Base-by-base conservation (phyloP, 2,329 filamentous ascomycete genomes). In the Pseudogymnoascus sp. region DNA sequence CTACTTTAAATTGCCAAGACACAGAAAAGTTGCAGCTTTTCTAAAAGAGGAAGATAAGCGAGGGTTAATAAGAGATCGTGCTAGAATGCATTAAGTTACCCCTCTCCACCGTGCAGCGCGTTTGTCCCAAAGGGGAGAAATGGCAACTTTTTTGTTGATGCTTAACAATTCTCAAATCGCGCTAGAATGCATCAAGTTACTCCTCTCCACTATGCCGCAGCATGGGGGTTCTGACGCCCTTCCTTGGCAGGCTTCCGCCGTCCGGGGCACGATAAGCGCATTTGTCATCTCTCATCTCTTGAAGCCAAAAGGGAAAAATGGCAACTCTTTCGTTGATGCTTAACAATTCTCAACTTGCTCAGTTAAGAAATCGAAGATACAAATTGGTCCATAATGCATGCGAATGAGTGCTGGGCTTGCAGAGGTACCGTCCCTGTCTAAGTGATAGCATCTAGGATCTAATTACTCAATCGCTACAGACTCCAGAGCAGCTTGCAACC, bases 351-450 rank as follows among this genome's bases (percentile, higher is more conserved):
- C 59, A 62, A 38, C 56, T 62, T 60, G 42, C 18, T 53, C 44
- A 64, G 42, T 60, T 62, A 65, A 64, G 42, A 64, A 37, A 61
- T 62, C 44, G 12, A 38, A 46, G 46, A 31, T 44, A 59, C 12
- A n/a, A 59, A 40, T 61, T 64, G 23, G 46, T 53, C 44, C 62
- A 66, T 5, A n/a, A 68, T 68, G 67, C 64, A 67, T 65, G 21
- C 42, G 42, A 65, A 66, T 62, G 28, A 65, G 63, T 68, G 67
- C 66, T 68, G 67, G 67, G 62, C 66, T 67, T 68, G 66, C 63
- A 68, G 28, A 68, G 67, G 67, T 68, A 68, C 31, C 44, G 59
- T 64, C 50, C 66, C 64, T 50, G 63, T 66, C 44, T 37, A 62
- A 59, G 59, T 63, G 44, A 64, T 25, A n/a, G 18, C 42, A 46